phyloP scores from a whole-genome alignment of 495 filamentous ascomycete genomes.

The Cladorrhinum samala region DNA sequence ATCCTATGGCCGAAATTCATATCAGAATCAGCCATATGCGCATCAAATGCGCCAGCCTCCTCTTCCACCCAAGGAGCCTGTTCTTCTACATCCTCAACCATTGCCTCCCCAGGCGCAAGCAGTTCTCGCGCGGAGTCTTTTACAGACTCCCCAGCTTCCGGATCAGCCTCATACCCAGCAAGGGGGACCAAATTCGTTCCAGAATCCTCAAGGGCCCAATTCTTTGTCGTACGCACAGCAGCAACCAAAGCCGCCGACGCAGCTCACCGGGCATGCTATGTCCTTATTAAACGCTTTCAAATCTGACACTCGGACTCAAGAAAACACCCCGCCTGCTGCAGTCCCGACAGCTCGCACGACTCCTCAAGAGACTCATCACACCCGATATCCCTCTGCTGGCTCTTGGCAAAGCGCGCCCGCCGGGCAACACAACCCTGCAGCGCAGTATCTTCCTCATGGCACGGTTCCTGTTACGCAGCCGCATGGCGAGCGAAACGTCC shows the following conservation, averaged over 20 bases:
- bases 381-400: conserved; percentile 14
- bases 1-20: conserved; percentile 25
- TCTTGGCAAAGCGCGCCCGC: conserved; percentile 10
- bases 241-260: conserved; percentile 42
- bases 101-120: conserved; percentile 45
- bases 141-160: conserved; percentile 23
- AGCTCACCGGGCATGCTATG: conserved; percentile 58
- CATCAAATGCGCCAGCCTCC: background rate
- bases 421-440: conserved; percentile 15
- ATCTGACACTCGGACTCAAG: conserved; percentile 15
- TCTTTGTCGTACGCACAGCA: conserved; percentile 48
- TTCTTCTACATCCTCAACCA: conserved; percentile 49
- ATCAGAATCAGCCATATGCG: conserved; percentile 17
- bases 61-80: conserved; percentile 32
- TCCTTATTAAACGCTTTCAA: conserved; percentile 63
- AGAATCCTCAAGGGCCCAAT: conserved; percentile 21
- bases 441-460: conserved; percentile 20
- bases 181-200: conserved; percentile 14
- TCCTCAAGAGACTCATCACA: conserved; percentile 8
- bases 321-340: conserved; percentile 10
- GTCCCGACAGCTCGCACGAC: conserved; percentile 1
- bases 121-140: conserved; percentile 29
- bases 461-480: conserved; percentile 7
- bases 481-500: background rate
- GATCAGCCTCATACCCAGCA: conserved; percentile 38